Evolutionary conservation across 352 stramenopile species (phyloP).

Genomic region (Globisporangium splendens): DNA sequence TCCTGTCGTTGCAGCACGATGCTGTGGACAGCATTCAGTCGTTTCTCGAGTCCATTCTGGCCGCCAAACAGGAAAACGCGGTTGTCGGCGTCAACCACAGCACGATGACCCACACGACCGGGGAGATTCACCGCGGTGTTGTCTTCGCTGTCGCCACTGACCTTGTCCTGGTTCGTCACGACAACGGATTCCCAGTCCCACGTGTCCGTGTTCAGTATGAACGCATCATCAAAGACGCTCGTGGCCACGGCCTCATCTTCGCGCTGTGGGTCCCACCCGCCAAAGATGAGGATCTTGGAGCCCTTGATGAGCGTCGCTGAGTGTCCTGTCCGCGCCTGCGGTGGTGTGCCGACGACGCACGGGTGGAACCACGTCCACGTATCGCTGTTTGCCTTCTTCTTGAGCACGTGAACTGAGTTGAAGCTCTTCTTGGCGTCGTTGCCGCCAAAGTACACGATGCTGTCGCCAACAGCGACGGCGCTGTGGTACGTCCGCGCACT

Average conservation of each 20-base stretch:
- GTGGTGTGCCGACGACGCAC: conserved; percentile 62
- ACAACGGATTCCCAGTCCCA: conserved; percentile 87
- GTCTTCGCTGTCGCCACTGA: conserved; percentile 10
- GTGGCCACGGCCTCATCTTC: conserved; percentile 28
- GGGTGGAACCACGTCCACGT: conserved; percentile 89
- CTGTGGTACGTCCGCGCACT: conserved; percentile 90
- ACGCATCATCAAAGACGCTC: conserved; percentile 87
- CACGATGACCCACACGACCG: conserved; percentile 83
- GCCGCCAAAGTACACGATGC: conserved; percentile 91
- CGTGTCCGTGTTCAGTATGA: conserved; percentile 87
- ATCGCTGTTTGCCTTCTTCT: conserved; percentile 34
- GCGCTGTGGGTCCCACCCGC: conserved; percentile 91
- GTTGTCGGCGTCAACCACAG: conserved; percentile 56
- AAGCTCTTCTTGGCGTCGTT: conserved; percentile 92
- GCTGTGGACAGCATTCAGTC: conserved; percentile 78
- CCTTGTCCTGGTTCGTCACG: conserved; percentile 23
- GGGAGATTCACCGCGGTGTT: conserved; percentile 12
- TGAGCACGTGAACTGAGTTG: conserved; percentile 90
- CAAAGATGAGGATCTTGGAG: conserved; percentile 88
- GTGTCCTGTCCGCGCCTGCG: conserved; percentile 85
- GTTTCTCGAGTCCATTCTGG: conserved; percentile 72
- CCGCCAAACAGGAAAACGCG: conserved; percentile 87
- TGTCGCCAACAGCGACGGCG: conserved; percentile 57
- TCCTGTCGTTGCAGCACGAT: conserved; percentile 35
- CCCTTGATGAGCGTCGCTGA: conserved; percentile 85